A percentile compares a stretch with the other conserved stretches of the same genome.
Conservation (phyloP, 2,329 filamentous ascomycete genomes). For the Epichloe amarillans region DNA sequence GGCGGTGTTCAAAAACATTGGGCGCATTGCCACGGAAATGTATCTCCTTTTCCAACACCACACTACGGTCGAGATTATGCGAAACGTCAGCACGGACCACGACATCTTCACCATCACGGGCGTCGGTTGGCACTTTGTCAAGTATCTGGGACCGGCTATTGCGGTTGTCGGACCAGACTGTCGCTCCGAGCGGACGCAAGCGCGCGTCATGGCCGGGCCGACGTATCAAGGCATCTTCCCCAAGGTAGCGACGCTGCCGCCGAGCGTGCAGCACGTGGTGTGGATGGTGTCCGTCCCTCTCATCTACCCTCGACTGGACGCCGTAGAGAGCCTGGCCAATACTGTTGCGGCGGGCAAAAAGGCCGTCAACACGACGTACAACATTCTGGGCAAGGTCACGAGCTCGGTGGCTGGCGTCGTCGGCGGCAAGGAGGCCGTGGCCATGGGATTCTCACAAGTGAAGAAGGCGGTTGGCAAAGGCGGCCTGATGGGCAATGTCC, state of each 20-base stretch:
- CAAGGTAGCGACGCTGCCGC: conserved; percentile 80
- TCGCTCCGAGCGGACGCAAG: conserved; percentile 78
- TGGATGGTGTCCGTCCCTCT: conserved; percentile 91
- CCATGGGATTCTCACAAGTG: conserved; percentile 82
- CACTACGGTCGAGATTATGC: conserved; percentile 84
- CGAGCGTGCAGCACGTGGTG: conserved; percentile 89
- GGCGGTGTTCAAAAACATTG: conserved; percentile 96
- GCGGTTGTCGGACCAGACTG: conserved; percentile 85
- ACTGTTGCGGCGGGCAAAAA: conserved; percentile 97
- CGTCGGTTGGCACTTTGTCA: conserved; percentile 97
- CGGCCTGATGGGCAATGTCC: conserved; percentile 86
- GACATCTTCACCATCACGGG: conserved; percentile 96
- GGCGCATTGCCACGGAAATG: conserved; percentile 90
- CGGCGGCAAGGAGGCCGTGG: conserved; percentile 84
- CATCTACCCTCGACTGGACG: conserved; percentile 81
- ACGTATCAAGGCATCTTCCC: conserved; percentile 97
- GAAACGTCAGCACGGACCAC: conserved; percentile 73
- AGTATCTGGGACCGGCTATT: conserved; percentile 83
- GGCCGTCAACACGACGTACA: conserved; percentile 91
- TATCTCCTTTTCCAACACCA: conserved; percentile 98
- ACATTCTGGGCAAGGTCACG: conserved; percentile 87
- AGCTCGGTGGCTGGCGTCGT: conserved; percentile 92
- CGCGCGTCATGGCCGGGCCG: conserved; percentile 86
- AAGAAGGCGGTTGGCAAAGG: conserved; percentile 95
- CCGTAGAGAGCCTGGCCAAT: conserved; percentile 79